Percentiles rank a stretch among this genome's conserved stretches.
These are phyloP conservation scores for Metschnikowia proteae DNA, from an alignment of 805 yeast species.

Conservation along the genomic window DNA sequence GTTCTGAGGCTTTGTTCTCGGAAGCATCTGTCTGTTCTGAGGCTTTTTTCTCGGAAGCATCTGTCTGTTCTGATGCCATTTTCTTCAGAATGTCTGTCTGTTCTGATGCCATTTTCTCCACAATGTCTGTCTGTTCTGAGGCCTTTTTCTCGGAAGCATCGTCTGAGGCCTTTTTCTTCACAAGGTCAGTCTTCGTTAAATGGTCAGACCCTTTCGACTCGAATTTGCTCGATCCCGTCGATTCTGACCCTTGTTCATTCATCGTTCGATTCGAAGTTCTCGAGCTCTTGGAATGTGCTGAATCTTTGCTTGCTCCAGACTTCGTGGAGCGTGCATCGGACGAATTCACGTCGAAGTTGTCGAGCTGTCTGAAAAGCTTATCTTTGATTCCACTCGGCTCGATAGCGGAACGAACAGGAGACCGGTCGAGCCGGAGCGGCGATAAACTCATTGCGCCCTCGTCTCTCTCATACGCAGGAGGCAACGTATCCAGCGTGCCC, in stretches of 20 bases:
- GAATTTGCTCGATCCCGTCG: background rate
- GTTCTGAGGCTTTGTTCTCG: too few species aligned
- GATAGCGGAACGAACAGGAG: background rate
- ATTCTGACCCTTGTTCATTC: background rate
- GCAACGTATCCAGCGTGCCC: slow-evolving; percentile 13
- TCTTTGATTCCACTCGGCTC: slow-evolving; percentile 8
- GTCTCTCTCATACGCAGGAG: slow-evolving; percentile 15
- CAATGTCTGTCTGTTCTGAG: too few species aligned
- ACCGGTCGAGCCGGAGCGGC: slow-evolving; percentile 13
- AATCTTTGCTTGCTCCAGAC: background rate
- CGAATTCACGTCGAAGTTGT: slow-evolving; percentile 1
- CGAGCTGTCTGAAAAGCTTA: slow-evolving; percentile 14
- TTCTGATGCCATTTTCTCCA: too few species aligned
- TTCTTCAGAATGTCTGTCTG: too few species aligned
- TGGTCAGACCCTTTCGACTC: background rate
- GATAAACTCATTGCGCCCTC: slow-evolving; percentile 9
- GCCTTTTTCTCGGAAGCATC: too few species aligned
- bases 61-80: too few species aligned
- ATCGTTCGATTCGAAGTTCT: background rate
- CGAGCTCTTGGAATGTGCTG: background rate
- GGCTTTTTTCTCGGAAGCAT: too few species aligned
- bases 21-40: too few species aligned
- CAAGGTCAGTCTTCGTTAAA: too few species aligned
- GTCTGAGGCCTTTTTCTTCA: background rate
- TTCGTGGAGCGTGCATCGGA: background rate